phyloP scores from a whole-genome alignment of 805 yeast genomes.

The Lipomyces oligophaga region DNA sequence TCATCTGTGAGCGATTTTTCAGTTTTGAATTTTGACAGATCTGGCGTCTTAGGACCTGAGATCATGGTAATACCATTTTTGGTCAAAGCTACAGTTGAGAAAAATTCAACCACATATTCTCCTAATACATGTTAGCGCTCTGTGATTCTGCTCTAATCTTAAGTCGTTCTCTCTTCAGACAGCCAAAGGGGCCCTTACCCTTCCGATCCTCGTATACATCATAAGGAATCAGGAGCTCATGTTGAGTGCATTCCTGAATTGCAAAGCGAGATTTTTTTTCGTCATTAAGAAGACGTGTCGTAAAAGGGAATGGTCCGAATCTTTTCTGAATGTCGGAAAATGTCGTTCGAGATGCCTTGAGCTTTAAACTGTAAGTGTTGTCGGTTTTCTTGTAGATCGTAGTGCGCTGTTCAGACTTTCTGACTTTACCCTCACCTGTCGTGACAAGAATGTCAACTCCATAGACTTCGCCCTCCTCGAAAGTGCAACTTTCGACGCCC shows the following conservation, averaged over 20 bases:
- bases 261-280: constrained; percentile 72
- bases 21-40: constrained; percentile 52
- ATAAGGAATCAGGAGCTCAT: constrained; percentile 61
- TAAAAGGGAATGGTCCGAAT: constrained; percentile 64
- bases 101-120: constrained; percentile 63
- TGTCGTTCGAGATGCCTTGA: constrained; percentile 64
- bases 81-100: constrained; percentile 71
- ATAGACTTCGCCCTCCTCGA: constrained; percentile 72
- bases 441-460: constrained; percentile 70
- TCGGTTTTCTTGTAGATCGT: constrained; percentile 68
- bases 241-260: constrained; percentile 65
- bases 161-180: too few relatives aligned
- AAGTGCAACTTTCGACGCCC: constrained; percentile 59
- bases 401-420: constrained; percentile 56
- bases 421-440: constrained; percentile 66
- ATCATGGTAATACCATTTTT: constrained; percentile 66
- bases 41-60: constrained; percentile 47
- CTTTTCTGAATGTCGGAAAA: constrained; percentile 65
- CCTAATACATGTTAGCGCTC: constrained; percentile 4
- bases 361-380: constrained; percentile 58
- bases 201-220: constrained; percentile 66
- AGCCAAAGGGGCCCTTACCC: too few relatives aligned
- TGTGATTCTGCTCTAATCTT: too few relatives aligned
- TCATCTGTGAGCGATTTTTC: constrained; percentile 56
- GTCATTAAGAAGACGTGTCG: constrained; percentile 61